Percentiles rank a stretch among this genome's conserved stretches.
Conservation (phyloP, 345 rosid genomes). For the Hevea brasiliensis region DNA sequence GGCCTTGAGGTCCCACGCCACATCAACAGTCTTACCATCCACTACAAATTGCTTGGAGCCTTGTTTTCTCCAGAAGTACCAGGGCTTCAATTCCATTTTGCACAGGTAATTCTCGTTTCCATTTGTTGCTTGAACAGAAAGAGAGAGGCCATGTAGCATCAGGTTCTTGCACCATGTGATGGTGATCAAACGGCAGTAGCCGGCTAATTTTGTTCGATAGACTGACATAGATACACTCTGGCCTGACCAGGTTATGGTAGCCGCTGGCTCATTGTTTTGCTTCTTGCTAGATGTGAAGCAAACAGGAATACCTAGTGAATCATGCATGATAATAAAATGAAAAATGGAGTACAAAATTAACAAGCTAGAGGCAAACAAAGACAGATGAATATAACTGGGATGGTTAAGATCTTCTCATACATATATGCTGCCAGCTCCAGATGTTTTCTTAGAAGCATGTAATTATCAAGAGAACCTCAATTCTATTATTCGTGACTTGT, state of each 20-base stretch:
- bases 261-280: conserved; percentile 31
- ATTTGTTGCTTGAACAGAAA: conserved; percentile 44
- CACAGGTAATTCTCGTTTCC: conserved; percentile 26
- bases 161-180: conserved; percentile 57
- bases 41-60: conserved; percentile 48
- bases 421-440: conserved; percentile 2
- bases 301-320: conserved; percentile 46
- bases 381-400: conserved; percentile 4
- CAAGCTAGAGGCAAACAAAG: conserved; percentile 1
- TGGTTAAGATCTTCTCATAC: conserved; percentile 17
- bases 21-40: conserved; percentile 36
- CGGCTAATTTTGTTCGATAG: conserved; percentile 45
- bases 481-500: background rate
- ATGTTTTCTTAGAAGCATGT: conserved; percentile 27
- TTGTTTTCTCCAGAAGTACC: conserved; percentile 64
- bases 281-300: conserved; percentile 42
- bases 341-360: background rate
- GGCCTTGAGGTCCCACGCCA: conserved; percentile 56
- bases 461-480: conserved; percentile 13
- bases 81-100: conserved; percentile 56
- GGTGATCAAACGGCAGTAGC: conserved; percentile 43
- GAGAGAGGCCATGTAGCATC: conserved; percentile 46
- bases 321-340: conserved; percentile 33
- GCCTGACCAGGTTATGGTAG: conserved; percentile 40
- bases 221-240: conserved; percentile 48